Evolutionary conservation across 2,329 filamentous ascomycete genomes (phyloP), one percentile per base, ranked within the genome.

Genomic region (Verticillium nonalfalfae): DNA sequence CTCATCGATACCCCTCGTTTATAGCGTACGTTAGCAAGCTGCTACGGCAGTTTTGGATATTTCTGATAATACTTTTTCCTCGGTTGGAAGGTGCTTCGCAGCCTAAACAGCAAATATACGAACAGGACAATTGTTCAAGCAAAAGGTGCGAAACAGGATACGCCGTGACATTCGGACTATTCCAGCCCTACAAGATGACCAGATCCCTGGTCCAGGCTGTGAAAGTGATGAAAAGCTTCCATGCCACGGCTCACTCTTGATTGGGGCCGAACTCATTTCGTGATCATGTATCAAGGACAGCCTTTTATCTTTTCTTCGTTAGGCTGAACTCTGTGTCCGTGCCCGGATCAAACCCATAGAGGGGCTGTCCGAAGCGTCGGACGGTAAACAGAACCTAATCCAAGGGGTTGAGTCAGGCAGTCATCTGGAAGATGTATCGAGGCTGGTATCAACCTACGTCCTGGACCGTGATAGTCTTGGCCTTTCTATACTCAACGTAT

Each of bases 381-480:
- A 88, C 70, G 0, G 79, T 74, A 59, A 82, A 79, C 0, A 88
- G 71, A 0, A 89, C 83, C 86, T 88, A 38, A 31, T 7, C 26
- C 26, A 31, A 4, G 26, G 26, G 26, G 7, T 21, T 15, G 9
- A 52, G 50, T 65, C 31, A 67, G 62, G 21, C 18, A 52, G 14
- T n/a, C 15, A 26, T 52, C 39, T 57, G 60, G 21, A 9, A 31
- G 26, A 31, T 31, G 26, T 4, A 31, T 3, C 26, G 26, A 31
- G 26, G 26, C 26, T 31, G 5, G 26, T 31, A 31, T 31, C n/a
- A 13, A 75, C 81, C 70, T 68, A 89, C 88, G 65, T 91, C 88
- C 0, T 77, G 72, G 0, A 85, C 77, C 0, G 85, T 89, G 0
- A 90, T 78, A 0, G 88, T 91, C 72, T 90, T 90, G 0, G 81